Evolutionary conservation across 2,329 filamentous ascomycete genomes (phyloP).

Genomic region (Rutstroemia sydowiana): DNA sequence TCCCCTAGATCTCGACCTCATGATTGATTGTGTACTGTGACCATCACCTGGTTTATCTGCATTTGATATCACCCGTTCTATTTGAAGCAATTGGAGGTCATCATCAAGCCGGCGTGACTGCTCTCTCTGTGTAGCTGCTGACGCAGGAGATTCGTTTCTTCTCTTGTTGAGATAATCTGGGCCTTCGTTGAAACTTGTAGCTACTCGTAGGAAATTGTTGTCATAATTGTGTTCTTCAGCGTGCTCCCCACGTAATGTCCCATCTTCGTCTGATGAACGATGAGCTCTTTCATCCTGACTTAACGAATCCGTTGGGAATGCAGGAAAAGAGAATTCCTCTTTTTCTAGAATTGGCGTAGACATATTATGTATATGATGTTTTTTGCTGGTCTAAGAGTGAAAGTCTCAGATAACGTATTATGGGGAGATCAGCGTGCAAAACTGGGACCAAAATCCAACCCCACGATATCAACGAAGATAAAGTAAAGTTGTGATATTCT

Average conservation of each 20-base stretch:
- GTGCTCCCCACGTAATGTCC: constrained; percentile 24
- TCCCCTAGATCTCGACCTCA: constrained; percentile 38
- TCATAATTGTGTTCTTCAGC: constrained; percentile 19
- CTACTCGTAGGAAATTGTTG: constrained; percentile 40
- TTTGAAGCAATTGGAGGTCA: constrained; percentile 56
- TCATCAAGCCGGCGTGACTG: constrained; percentile 55
- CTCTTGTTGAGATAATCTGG: constrained; percentile 20
- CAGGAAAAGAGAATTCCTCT: constrained; percentile 29
- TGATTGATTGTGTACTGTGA: constrained; percentile 35
- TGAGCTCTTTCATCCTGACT: constrained; percentile 11
- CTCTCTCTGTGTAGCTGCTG: constrained; percentile 51
- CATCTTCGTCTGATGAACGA: constrained; percentile 29
- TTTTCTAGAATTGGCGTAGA: constrained; percentile 26
- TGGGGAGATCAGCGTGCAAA: background rate
- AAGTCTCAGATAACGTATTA: background rate
- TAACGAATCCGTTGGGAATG: constrained; percentile 18
- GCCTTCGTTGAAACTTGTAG: constrained; percentile 35
- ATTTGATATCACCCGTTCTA: constrained; percentile 48
- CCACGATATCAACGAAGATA: constrained; percentile 3
- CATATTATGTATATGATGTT: constrained; percentile 15
- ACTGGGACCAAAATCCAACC: constrained; percentile 3
- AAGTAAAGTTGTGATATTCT: too few relatives aligned
- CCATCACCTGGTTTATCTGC: too few relatives aligned
- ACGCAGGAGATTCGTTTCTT: constrained; percentile 30
- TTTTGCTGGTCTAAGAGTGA: background rate